phyloP scores from a whole-genome alignment of 768 basidiomycete genomes.

The Lactarius sanguifluus region DNA sequence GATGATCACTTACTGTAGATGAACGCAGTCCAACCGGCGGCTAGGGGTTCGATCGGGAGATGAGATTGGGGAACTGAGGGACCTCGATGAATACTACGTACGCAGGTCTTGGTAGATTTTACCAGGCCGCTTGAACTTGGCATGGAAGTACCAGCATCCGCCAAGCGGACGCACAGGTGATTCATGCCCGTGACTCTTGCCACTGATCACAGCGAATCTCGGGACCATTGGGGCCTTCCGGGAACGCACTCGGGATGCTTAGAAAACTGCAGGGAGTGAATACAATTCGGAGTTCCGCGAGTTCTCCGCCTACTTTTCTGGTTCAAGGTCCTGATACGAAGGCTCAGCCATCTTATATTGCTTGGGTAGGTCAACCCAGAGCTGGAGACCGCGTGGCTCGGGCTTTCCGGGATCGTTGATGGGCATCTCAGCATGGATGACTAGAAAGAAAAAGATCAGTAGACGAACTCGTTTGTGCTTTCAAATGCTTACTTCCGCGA shows the following conservation, averaged over 20 bases:
- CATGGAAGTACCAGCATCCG: conserved; percentile 92
- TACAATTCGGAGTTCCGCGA: background rate
- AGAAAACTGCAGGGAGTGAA: background rate
- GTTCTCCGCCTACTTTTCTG: conserved; percentile 48
- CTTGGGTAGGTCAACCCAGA: conserved; percentile 84
- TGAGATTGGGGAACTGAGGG: background rate
- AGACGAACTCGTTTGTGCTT: background rate
- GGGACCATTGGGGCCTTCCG: conserved; percentile 64
- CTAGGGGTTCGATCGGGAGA: conserved; percentile 38
- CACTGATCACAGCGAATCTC: conserved; percentile 85
- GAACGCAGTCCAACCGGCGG: conserved; percentile 88
- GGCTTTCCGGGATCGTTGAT: conserved; percentile 63
- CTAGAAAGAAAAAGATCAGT: conserved; percentile 25
- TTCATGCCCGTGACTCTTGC: conserved; percentile 79
- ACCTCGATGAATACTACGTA: conserved; percentile 37
- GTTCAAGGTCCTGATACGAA: conserved; percentile 78
- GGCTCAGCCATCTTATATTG: conserved; percentile 85
- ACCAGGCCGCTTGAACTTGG: conserved; percentile 61
- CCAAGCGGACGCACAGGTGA: conserved; percentile 90
- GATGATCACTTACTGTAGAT: conserved; percentile 62
- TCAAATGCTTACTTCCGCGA: conserved; percentile 49
- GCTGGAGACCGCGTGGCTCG: conserved; percentile 80
- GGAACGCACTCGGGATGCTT: conserved; percentile 77
- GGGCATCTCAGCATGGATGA: conserved; percentile 90
- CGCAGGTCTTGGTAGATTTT: conserved; percentile 83